These are phyloP conservation scores for Linderniella brevidens DNA, from an alignment of 257 asterid genomes.

Conservation along the genomic window DNA sequence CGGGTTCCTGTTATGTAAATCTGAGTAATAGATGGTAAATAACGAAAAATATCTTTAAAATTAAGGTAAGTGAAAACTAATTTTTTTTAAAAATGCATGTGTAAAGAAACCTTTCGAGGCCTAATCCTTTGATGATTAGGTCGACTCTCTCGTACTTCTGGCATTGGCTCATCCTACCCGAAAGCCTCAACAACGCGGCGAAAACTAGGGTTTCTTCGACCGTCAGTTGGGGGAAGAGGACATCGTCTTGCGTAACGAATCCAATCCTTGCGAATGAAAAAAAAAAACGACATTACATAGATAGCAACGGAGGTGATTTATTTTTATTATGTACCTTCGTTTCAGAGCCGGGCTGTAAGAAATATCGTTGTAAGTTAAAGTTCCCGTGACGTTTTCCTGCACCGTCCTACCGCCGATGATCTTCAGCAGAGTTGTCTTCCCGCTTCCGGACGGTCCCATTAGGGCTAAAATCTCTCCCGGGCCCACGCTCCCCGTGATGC, in stretches of 20 bases:
- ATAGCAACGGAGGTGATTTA: too few relatives aligned
- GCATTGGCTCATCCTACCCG: slow-evolving; percentile 44
- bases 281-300: not conserved
- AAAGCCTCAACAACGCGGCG: slow-evolving; percentile 74
- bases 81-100: too few relatives aligned
- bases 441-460: slow-evolving; percentile 99
- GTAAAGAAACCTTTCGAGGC: slow-evolving; percentile 68
- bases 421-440: slow-evolving; percentile 73
- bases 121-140: slow-evolving; percentile 58
- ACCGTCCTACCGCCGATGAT: slow-evolving; percentile 60
- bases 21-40: too few relatives aligned
- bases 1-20: too few relatives aligned
- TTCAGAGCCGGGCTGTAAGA: slow-evolving; percentile 55
- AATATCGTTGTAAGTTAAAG: slow-evolving; percentile 56
- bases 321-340: slow-evolving; percentile 55
- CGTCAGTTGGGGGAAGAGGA: slow-evolving; percentile 73
- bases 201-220: slow-evolving; percentile 85
- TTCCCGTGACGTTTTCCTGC: slow-evolving; percentile 52
- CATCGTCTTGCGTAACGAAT: slow-evolving; percentile 83
- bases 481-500: slow-evolving; percentile 69
- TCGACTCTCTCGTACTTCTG: slow-evolving; percentile 64
- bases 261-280: slow-evolving; percentile 45
- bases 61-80: too few relatives aligned
- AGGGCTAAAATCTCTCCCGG: slow-evolving; percentile 88
- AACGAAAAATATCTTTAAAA: too few relatives aligned